Evolutionary conservation across 148 eudicot genomes (phyloP).

Genomic region (Camellia japonica): DNA sequence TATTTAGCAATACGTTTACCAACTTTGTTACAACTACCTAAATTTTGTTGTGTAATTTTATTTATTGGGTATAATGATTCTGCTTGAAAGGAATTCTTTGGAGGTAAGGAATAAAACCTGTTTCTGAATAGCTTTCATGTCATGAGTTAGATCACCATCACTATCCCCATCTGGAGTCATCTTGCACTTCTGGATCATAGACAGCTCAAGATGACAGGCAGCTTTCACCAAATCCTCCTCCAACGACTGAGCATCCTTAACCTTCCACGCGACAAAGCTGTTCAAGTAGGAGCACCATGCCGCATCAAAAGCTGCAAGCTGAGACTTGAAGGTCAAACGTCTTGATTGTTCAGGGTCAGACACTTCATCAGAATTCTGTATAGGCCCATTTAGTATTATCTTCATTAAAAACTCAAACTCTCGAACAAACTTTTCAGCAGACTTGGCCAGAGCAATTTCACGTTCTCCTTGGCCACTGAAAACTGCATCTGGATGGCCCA

Average conservation of each 20-base stretch:
- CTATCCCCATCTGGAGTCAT: conserved; percentile 62
- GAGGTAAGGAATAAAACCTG: conserved; percentile 52
- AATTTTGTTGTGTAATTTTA: neutral
- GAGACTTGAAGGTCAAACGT: conserved; percentile 54
- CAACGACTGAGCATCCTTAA: conserved; percentile 77
- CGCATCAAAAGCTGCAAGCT: conserved; percentile 81
- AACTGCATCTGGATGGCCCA: conserved; percentile 96
- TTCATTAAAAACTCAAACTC: conserved; percentile 69
- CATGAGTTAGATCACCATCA: conserved; percentile 64
- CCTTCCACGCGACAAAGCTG: conserved; percentile 90
- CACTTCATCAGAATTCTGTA: conserved; percentile 19
- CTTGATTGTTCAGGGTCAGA: conserved; percentile 11
- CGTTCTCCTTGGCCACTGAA: conserved; percentile 81
- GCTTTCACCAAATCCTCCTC: conserved; percentile 96
- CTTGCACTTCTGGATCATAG: conserved; percentile 97
- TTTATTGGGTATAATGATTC: neutral
- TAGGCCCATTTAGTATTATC: conserved; percentile 47
- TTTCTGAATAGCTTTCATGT: conserved; percentile 88
- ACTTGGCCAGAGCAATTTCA: conserved; percentile 68
- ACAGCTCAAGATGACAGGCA: conserved; percentile 93
- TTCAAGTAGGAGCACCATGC: conserved; percentile 93
- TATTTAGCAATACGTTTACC: too few relatives aligned
- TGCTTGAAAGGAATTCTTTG: neutral
- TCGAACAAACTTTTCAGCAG: conserved; percentile 70
- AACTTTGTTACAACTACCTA: neutral